These are phyloP conservation scores for Reutealis trisperma DNA, from an alignment of 345 rosid species.

Conservation along the genomic window DNA sequence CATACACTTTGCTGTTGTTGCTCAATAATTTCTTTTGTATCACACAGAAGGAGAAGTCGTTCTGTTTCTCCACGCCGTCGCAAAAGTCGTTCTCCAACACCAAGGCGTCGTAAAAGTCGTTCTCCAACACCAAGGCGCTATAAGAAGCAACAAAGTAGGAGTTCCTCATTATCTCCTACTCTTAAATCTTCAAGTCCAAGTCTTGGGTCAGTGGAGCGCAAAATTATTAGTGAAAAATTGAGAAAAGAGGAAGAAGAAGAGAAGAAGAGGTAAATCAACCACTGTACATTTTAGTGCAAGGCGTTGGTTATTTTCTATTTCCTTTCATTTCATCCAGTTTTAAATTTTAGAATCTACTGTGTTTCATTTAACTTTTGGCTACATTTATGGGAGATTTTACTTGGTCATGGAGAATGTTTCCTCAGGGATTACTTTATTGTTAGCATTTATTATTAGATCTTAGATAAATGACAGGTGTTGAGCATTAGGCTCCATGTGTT, in stretches of 20 bases:
- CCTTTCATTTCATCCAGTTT: conserved; percentile 9
- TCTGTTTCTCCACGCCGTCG: conserved; percentile 72
- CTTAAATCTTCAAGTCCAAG: conserved; percentile 61
- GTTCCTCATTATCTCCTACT: conserved; percentile 68
- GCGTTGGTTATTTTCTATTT: neutral
- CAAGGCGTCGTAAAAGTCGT: conserved; percentile 65
- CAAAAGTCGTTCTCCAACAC: conserved; percentile 65
- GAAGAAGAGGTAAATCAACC: conserved; percentile 72
- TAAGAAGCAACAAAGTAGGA: conserved; percentile 80
- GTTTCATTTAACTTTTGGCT: neutral
- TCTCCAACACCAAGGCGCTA: conserved; percentile 70
- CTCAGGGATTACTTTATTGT: neutral
- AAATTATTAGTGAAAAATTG: conserved; percentile 61
- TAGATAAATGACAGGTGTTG: neutral
- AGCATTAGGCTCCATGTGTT: neutral
- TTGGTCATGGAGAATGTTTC: neutral
- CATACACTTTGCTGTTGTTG: conserved; percentile 23
- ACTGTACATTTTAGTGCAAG: conserved; percentile 2
- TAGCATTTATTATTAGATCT: neutral
- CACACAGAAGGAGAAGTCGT: conserved; percentile 82
- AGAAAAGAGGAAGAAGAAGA: conserved; percentile 81
- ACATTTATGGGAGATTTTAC: neutral
- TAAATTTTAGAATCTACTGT: neutral
- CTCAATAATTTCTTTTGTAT: conserved; percentile 46
- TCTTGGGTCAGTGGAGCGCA: conserved; percentile 63